These are phyloP conservation scores for Diaporthe vexans DNA, from an alignment of 2,329 filamentous ascomycete genomes.

Conservation along the genomic window DNA sequence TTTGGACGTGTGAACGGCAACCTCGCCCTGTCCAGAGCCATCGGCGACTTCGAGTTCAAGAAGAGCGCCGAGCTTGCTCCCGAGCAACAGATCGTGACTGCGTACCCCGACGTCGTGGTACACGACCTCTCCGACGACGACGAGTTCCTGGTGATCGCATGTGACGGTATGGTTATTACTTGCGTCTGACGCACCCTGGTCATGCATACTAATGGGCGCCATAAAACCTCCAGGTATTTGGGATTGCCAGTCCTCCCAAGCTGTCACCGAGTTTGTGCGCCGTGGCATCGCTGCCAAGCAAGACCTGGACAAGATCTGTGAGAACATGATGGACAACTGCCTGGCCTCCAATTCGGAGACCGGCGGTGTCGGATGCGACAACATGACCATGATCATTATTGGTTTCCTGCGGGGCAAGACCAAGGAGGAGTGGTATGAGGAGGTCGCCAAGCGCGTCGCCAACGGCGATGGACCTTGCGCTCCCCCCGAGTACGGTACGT, in stretches of 20 bases:
- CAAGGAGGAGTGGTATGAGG: constrained; percentile 98
- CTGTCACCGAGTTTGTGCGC: constrained; percentile 95
- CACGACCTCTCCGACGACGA: constrained; percentile 94
- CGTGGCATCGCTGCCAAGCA: constrained; percentile 97
- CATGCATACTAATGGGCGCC: not conserved
- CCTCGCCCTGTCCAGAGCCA: constrained; percentile 93
- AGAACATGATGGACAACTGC: constrained; percentile 99
- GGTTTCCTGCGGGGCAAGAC: constrained; percentile 91
- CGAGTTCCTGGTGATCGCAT: constrained; percentile 94
- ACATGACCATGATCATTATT: constrained; percentile 98
- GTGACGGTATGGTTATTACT: constrained; percentile 76
- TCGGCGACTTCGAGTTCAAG: constrained; percentile 99
- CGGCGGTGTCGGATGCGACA: constrained; percentile 97
- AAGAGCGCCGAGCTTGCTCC: constrained; percentile 96
- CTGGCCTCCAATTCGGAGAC: constrained; percentile 98
- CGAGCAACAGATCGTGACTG: constrained; percentile 99
- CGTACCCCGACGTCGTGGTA: constrained; percentile 92
- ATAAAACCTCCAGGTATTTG: constrained; percentile 85
- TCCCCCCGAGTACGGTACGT: constrained; percentile 99
- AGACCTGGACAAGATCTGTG: constrained; percentile 93
- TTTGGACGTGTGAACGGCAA: constrained; percentile 99
- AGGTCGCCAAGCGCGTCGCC: constrained; percentile 92
- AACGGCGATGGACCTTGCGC: constrained; percentile 98
- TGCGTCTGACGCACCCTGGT: not conserved
- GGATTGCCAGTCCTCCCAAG: constrained; percentile 99